Conservation (phyloP, 2,329 filamentous ascomycete genomes). For the Trichophyton benhamiae region DNA sequence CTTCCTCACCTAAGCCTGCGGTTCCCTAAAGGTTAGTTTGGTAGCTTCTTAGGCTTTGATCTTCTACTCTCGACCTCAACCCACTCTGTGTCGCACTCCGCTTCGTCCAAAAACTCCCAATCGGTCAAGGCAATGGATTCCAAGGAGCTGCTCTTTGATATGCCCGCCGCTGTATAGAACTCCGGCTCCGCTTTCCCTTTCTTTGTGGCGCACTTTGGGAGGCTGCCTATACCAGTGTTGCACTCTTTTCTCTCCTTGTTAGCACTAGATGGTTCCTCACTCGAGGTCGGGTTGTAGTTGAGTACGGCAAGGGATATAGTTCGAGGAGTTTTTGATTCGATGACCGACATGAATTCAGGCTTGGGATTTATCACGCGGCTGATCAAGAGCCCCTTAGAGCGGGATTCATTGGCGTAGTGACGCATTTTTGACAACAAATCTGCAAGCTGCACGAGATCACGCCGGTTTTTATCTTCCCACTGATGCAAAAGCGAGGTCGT, state of each 20-base stretch:
- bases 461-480: not conserved
- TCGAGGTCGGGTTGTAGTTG: not conserved
- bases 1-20: not conserved
- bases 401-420: not conserved
- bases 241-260: no score
- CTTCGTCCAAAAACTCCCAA: not conserved
- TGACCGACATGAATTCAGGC: not conserved
- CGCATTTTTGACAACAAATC: not conserved
- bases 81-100: not conserved
- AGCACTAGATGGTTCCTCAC: no score
- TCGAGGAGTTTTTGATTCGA: not conserved
- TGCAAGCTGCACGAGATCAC: not conserved
- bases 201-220: not conserved
- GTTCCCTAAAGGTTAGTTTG: not conserved
- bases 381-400: not conserved
- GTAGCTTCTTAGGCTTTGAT: not conserved
- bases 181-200: not conserved
- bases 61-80: not conserved
- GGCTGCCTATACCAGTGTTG: no score
- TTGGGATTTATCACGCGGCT: not conserved
- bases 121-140: not conserved
- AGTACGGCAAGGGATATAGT: not conserved
- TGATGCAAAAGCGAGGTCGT: not conserved
- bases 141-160: not conserved
- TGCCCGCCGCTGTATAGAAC: not conserved